Base-by-base conservation (phyloP, 2,329 filamentous ascomycete genomes). In the Colletotrichum sp. region DNA sequence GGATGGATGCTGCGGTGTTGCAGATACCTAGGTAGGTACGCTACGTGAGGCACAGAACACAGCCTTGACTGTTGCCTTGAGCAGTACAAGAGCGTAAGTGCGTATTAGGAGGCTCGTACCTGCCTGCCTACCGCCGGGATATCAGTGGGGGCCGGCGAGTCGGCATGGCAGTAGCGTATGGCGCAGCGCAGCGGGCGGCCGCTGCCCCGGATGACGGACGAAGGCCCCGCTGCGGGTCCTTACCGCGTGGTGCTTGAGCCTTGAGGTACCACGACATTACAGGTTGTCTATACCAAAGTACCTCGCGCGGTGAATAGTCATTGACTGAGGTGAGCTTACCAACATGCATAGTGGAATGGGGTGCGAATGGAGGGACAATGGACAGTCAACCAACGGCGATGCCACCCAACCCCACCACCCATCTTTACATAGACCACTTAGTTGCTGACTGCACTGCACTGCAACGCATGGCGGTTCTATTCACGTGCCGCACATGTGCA, bases 131-230 rank as follows among this genome's bases (percentile, higher is more conserved):
- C 21, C 32, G 59, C 21, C 62, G 34, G 32, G 62, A 64, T 28
- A 26, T 64, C 21, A 44, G 34, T 39, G 24, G 36, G 64, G 36
- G 24, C 63, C 60, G 68, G 26, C 39, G 24, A 71, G 68, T 60
- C 26, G 57, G 59, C 18, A 34, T 32, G 9, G 30, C 18, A 62
- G 26, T 60, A 72, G 68, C 72, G 68, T n/a, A 60, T 59, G 72
- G 72, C 72, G 72, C 72, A 75, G 68, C 24, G 44, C 32, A 71
- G 67, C 68, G 68, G 62, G 65, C 52, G 36, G 39, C 52, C 13
- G 59, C 28, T 32, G 57, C 21, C 57, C 26, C 57, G n/a, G 59
- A 32, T 32, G 59, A 52, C 44, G 59, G 26, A 62, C n/a, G 21
- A 28, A 59, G 13, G 55, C 55, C 59, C 68, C 68, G 71, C 62